Evolutionary conservation across 345 rosid genomes (phyloP), one percentile per base, ranked within the genome.

Genomic region (Reutealis trisperma): DNA sequence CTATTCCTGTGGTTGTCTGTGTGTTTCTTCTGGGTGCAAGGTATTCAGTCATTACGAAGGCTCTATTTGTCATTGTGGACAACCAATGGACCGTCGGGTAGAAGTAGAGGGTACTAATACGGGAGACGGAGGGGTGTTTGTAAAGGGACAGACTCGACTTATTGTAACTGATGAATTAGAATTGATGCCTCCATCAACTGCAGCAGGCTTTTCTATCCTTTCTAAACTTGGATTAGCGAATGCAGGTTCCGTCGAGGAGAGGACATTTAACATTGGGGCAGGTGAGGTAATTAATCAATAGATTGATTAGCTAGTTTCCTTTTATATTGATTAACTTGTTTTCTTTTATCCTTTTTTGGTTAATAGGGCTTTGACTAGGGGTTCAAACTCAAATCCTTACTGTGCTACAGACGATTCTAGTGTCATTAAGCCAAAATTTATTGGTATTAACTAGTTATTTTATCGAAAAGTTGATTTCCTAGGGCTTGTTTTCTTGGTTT

Each of bases 101-200:
- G 10, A 18, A 60, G 5, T 63, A 25, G 0, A 3, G 41, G 41
- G 5, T 1, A 67, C 32, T 44, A 27, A 63, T 61, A 8, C 2
- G 21, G 5, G 6, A 4, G 21, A 69, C 21, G 63, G 19, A 34
- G 75, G 70, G 8, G 78, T 69, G 27, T 84, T 81, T 75, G 78
- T 75, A 21, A 34, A 72, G 25, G 71, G 62, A 27, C 44, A 30
- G 6, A 68, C 54, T 6, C 37, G 24, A 42, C 8, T 74, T 59
- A 8, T 79, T 8, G 30, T 75, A 10, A 68, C 51, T 58, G 84
- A 81, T 18, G 78, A 67, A 27, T 69, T 84, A 54, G 13, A 63
- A 42, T 58, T 68, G 27, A 34, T 61, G 25, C 80, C 82, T 5
- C 10, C 76, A 15, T 52, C 79, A 51, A 60, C 69, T 21, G 44